phyloP scores from a whole-genome alignment of 2,329 filamentous ascomycete genomes.

The Hypoxylon sp. region DNA sequence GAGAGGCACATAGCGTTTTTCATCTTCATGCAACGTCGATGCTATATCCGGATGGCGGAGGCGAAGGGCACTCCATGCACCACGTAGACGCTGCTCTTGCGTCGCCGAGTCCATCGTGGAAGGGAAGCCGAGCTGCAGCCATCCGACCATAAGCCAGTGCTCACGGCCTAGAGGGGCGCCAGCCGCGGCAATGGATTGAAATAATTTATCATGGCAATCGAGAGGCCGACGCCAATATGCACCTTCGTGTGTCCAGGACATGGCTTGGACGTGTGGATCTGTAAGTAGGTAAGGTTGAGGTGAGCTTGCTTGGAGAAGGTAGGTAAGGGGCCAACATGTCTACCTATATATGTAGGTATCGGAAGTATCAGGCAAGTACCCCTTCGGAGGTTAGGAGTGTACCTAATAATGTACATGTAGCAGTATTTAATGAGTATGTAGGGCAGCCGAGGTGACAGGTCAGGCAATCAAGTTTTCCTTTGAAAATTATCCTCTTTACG shows the following conservation, averaged over 20 bases:
- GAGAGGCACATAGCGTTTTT: conserved; percentile 33
- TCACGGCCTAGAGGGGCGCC: conserved; percentile 29
- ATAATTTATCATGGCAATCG: conserved; percentile 34
- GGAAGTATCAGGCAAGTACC: too few species aligned
- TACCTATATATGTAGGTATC: too few species aligned
- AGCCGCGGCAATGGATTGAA: conserved; percentile 28
- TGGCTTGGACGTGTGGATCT: neutral
- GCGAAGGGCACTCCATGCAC: conserved; percentile 25
- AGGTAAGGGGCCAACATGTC: too few species aligned
- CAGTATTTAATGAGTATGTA: too few species aligned
- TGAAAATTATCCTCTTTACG: too few species aligned
- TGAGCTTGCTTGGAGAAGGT: too few species aligned
- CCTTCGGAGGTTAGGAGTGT: too few species aligned
- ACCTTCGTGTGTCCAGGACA: conserved; percentile 31
- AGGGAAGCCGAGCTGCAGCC: conserved; percentile 3
- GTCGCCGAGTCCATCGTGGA: neutral
- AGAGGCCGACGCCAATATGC: conserved; percentile 33
- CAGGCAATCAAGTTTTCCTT: too few species aligned
- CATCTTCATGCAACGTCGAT: conserved; percentile 15
- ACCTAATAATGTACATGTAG: too few species aligned
- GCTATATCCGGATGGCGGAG: conserved; percentile 31
- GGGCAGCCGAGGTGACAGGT: too few species aligned
- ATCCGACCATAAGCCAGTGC: conserved; percentile 33
- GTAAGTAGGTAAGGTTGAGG: too few species aligned
- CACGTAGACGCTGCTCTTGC: conserved; percentile 23